These are phyloP conservation scores for Ormosia emarginata DNA, from an alignment of 306 rosid genomes.

Conservation along the genomic window DNA sequence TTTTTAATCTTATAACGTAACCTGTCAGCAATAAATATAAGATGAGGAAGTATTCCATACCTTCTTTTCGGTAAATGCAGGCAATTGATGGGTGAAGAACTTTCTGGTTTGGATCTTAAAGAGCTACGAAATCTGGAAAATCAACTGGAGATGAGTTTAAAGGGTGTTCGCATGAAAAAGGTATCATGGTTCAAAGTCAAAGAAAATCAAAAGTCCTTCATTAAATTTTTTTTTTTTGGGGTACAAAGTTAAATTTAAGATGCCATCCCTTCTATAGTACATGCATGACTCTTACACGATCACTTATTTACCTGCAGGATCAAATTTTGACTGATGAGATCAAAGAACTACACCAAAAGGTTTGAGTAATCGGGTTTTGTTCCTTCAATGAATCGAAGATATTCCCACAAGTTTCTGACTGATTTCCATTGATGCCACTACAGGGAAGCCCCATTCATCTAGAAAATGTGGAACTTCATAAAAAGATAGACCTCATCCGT, in stretches of 20 bases:
- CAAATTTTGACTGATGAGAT: constrained; percentile 47
- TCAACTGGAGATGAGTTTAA: constrained; percentile 69
- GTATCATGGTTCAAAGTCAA: constrained; percentile 22
- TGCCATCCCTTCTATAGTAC: background rate
- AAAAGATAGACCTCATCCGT: constrained; percentile 40
- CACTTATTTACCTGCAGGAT: constrained; percentile 45
- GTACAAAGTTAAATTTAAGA: background rate
- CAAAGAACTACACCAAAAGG: constrained; percentile 47
- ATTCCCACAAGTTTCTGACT: background rate
- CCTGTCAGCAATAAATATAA: background rate
- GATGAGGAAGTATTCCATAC: background rate
- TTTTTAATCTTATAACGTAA: too few relatives aligned
- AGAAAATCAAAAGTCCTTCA: background rate
- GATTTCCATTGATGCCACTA: constrained; percentile 18
- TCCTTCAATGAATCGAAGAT: background rate
- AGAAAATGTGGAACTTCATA: constrained; percentile 49
- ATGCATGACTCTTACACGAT: background rate
- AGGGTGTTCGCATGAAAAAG: constrained; percentile 61
- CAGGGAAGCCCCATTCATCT: constrained; percentile 56
- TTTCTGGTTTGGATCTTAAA: constrained; percentile 53
- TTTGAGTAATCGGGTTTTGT: background rate
- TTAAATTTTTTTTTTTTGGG: background rate
- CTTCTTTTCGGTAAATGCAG: constrained; percentile 35
- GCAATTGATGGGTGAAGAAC: constrained; percentile 78
- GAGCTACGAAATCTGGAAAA: constrained; percentile 69